Conservation (phyloP, 23 red algal genomes). For the Chondrus crispus region DNA sequence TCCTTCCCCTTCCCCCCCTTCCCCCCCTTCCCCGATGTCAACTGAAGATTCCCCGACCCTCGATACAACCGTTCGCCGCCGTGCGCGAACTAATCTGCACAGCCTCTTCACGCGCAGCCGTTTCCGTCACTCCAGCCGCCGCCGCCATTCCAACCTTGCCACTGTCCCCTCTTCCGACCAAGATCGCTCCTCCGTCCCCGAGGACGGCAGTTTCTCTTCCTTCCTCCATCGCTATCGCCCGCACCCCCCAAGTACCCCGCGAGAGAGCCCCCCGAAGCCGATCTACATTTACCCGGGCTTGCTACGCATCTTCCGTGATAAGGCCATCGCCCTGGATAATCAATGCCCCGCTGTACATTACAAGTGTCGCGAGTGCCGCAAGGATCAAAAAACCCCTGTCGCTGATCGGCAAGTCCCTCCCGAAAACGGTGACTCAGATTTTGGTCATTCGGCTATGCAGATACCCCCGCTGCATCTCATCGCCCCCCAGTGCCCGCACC, state of each 20-base stretch:
- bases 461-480: too few relatives aligned
- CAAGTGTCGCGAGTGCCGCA: constrained; percentile 35
- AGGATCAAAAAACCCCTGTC: too few relatives aligned
- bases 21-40: not conserved
- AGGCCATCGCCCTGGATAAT: constrained; percentile 53
- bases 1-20: too few relatives aligned
- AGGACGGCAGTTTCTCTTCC: not conserved
- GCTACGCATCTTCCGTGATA: constrained; percentile 50
- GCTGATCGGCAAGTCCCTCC: not conserved
- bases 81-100: not conserved
- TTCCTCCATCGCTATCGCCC: not conserved
- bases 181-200: not conserved
- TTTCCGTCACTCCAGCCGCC: not conserved
- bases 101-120: not conserved
- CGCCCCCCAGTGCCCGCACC: constrained; percentile 38
- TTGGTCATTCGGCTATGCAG: not conserved
- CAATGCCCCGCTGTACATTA: constrained; percentile 64
- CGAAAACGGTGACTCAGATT: not conserved
- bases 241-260: too few relatives aligned
- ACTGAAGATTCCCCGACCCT: not conserved
- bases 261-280: constrained; percentile 23
- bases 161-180: not conserved
- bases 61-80: not conserved
- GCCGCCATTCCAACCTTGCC: not conserved
- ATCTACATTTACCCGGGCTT: constrained; percentile 69